Conservation (phyloP, 768 basidiomycete genomes). For the Amanita muscaria region DNA sequence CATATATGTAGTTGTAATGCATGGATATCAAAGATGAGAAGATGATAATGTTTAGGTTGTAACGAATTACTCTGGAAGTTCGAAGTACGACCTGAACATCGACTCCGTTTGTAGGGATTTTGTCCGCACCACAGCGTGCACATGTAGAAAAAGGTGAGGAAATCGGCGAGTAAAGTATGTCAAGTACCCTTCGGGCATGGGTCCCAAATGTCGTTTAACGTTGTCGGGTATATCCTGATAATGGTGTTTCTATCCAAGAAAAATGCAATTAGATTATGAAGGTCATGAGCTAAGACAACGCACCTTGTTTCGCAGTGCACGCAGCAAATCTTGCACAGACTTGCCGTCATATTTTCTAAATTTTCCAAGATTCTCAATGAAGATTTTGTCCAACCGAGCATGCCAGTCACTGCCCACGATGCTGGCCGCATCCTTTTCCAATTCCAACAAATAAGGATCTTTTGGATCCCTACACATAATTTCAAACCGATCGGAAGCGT, state of each 20-base stretch:
- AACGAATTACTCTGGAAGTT: conserved; percentile 36
- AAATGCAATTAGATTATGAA: conserved; percentile 3
- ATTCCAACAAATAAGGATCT: conserved; percentile 60
- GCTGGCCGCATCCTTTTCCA: conserved; percentile 60
- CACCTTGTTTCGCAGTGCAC: conserved; percentile 94
- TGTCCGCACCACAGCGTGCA: conserved; percentile 71
- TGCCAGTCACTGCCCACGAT: conserved; percentile 94
- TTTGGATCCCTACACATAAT: conserved; percentile 93
- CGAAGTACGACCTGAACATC: conserved; percentile 89
- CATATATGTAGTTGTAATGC: background rate
- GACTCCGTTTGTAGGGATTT: conserved; percentile 73
- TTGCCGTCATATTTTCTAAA: conserved; percentile 93
- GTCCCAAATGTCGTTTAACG: conserved; percentile 80
- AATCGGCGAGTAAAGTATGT: conserved; percentile 91
- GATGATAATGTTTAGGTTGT: background rate
- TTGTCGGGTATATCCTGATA: conserved; percentile 95
- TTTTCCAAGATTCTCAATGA: conserved; percentile 93
- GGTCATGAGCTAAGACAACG: conserved; percentile 14
- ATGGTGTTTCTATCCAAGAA: conserved; percentile 77
- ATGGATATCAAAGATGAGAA: background rate
- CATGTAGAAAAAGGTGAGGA: conserved; percentile 86
- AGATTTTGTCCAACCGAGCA: conserved; percentile 71
- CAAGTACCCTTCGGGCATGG: conserved; percentile 89
- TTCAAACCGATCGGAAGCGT: conserved; percentile 95
- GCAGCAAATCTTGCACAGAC: conserved; percentile 84